Evolutionary conservation across 2,329 filamentous ascomycete species (phyloP).

Genomic region (Sclerotinia glacialis): DNA sequence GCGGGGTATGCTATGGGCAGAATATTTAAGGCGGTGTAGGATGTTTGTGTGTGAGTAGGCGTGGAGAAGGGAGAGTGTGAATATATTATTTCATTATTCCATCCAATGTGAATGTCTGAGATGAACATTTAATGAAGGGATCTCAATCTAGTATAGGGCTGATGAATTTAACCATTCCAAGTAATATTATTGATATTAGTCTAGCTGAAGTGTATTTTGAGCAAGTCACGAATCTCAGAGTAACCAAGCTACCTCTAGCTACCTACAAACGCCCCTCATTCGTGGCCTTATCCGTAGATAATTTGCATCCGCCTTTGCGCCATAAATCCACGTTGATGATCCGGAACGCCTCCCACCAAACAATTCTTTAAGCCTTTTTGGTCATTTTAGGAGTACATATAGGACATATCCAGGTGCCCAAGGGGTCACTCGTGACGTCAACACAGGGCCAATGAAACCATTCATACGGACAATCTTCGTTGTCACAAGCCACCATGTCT

Average conservation of each 20-base stretch:
- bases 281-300: conserved; percentile 3
- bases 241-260: conserved; percentile 1
- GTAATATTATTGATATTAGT: background rate
- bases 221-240: background rate
- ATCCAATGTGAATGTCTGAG: background rate
- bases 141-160: background rate
- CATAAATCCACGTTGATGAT: background rate
- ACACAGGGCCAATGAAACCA: conserved; percentile 86
- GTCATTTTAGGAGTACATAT: conserved; percentile 50
- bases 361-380: background rate
- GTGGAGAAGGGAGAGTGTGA: background rate
- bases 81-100: background rate
- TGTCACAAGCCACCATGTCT: conserved; percentile 88
- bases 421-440: conserved; percentile 64
- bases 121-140: background rate
- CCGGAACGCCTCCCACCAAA: background rate
- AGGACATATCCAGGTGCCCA: conserved; percentile 66
- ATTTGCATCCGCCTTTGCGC: background rate
- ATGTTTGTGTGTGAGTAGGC: too few relatives aligned
- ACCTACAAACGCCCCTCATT: background rate
- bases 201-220: background rate
- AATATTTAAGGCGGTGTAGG: conserved; percentile 4
- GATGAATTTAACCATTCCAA: background rate
- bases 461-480: conserved; percentile 74
- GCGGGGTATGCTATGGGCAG: conserved; percentile 8